These are phyloP conservation scores for Suillus decipiens DNA, from an alignment of 768 basidiomycete species.

Conservation along the genomic window DNA sequence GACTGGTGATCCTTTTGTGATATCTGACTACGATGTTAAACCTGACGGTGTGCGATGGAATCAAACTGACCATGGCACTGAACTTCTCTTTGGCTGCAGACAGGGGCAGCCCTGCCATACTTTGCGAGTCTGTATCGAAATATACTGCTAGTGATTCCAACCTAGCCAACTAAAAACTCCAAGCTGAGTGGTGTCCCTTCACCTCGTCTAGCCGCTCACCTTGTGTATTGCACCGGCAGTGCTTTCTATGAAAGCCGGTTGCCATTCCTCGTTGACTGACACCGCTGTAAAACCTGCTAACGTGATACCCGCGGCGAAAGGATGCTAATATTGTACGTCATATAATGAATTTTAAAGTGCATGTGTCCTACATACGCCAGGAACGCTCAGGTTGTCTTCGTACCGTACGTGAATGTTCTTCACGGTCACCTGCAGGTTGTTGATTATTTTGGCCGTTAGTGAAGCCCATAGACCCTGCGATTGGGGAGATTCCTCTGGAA, in stretches of 20 bases:
- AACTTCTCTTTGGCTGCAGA: constrained; percentile 74
- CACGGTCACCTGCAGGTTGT: constrained; percentile 94
- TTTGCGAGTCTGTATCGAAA: constrained; percentile 90
- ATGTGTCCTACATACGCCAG: constrained; percentile 61
- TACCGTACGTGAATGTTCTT: constrained; percentile 96
- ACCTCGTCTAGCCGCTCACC: constrained; percentile 38
- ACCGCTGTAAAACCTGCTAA: constrained; percentile 84
- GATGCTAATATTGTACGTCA: constrained; percentile 58
- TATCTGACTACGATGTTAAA: constrained; percentile 39
- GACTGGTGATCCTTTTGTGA: constrained; percentile 44
- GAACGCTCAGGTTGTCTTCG: constrained; percentile 92
- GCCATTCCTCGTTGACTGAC: constrained; percentile 88
- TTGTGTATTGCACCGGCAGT: constrained; percentile 88
- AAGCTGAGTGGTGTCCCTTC: constrained; percentile 11
- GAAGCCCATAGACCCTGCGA: constrained; percentile 86
- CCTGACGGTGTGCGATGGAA: constrained; percentile 4
- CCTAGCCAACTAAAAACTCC: constrained; percentile 65
- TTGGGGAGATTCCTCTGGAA: constrained; percentile 56
- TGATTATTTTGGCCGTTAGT: constrained; percentile 84
- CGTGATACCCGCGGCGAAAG: constrained; percentile 91
- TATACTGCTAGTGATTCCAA: constrained; percentile 88
- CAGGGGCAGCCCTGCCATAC: constrained; percentile 67
- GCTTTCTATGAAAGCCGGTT: constrained; percentile 90
- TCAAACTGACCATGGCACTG: constrained; percentile 59
- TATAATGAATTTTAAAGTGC: background rate